Base-by-base conservation (phyloP, 2,329 filamentous ascomycete species). In the Neofusicoccum laricinum region DNA sequence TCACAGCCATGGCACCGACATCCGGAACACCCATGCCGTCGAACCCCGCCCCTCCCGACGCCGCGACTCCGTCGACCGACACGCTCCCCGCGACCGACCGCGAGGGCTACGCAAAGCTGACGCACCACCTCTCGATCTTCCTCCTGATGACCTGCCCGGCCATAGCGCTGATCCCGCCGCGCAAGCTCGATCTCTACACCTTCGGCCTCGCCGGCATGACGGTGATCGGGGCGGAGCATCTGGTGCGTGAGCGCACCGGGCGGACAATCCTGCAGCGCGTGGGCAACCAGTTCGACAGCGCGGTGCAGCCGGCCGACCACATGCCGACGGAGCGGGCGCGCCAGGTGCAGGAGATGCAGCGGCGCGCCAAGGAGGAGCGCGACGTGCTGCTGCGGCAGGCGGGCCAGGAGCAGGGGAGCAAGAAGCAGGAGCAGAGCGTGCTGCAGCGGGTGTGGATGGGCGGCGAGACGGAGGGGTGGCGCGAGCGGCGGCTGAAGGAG, bases 121-220 rank as follows among this genome's bases (percentile, higher is more conserved):
- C 68, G 19, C 81, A 82, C 72, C 81, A 79, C 68, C 70, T 80
- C 67, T 81, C 85, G 15, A 74, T 86, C 36, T 77, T 74, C 63
- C 77, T 81, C 53, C 73, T 85, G 32, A 70, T 88, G 19, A 71
- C 80, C 53, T 85, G 84, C 65, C 86, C 86, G 0, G 67, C 83
- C 8, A 78, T 88, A 58, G 81, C 82, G 53, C 70, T 81, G 15
- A 75, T 88, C 10, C 86, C 86, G 10, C 86, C 86, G 0, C 84
- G 86, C 50, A 88, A 88, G 74, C 74, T 89, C 57, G 86, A 88
- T 71, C 70, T 84, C 61, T 88, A 86, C 75, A 88, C 86, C 17
- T 78, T 86, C 68, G 78, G 78, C 0, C 80, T 88, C 7, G 74
- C 79, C 46, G 73, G 79, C 32, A 79, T 80, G 1, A 84, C 81